These are phyloP conservation scores for Trypanosoma boissoni DNA, from an alignment of 208 protist genomes.

Conservation along the genomic window DNA sequence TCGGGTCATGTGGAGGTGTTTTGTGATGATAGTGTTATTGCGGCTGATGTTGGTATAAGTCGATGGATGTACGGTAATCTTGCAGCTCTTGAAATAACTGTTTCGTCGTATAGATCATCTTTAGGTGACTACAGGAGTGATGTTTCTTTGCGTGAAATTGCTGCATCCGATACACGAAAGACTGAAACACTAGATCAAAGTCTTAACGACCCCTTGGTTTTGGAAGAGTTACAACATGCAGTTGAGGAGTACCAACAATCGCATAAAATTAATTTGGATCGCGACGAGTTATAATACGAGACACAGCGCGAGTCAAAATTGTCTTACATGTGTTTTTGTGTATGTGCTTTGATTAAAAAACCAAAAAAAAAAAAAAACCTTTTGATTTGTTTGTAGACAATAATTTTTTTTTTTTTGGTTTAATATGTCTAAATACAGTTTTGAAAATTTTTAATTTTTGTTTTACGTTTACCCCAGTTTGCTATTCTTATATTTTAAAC, in stretches of 20 bases:
- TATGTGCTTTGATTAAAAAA: not conserved
- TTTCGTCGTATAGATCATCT: constrained; percentile 25
- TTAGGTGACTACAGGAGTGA: constrained; percentile 11
- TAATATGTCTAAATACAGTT: constrained; percentile 4
- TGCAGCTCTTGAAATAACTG: constrained; percentile 53
- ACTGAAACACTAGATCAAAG: constrained; percentile 20
- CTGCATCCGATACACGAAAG: constrained; percentile 1
- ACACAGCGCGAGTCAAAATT: constrained; percentile 5
- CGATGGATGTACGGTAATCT: constrained; percentile 70
- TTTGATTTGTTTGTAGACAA: not conserved
- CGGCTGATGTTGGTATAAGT: constrained; percentile 72
- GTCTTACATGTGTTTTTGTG: not conserved
- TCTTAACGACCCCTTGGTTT: constrained; percentile 24
- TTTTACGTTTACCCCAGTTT: not conserved
- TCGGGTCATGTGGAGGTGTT: constrained; percentile 53
- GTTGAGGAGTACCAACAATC: constrained; percentile 10
- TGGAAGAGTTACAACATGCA: constrained; percentile 24
- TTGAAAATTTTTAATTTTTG: constrained; percentile 5
- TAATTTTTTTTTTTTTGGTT: constrained; percentile 20
- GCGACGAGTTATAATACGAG: constrained; percentile 22
- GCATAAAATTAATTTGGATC: not conserved
- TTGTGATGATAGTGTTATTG: constrained; percentile 58
- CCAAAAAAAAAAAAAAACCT: not conserved
- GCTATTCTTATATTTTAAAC: constrained; percentile 13
- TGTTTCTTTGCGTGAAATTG: constrained; percentile 33